A percentile compares a stretch with the other conserved stretches of the same genome.
Evolutionary conservation across 164 flowering plant genomes (phyloP).

Genomic region (Nymphaea thermarum): DNA sequence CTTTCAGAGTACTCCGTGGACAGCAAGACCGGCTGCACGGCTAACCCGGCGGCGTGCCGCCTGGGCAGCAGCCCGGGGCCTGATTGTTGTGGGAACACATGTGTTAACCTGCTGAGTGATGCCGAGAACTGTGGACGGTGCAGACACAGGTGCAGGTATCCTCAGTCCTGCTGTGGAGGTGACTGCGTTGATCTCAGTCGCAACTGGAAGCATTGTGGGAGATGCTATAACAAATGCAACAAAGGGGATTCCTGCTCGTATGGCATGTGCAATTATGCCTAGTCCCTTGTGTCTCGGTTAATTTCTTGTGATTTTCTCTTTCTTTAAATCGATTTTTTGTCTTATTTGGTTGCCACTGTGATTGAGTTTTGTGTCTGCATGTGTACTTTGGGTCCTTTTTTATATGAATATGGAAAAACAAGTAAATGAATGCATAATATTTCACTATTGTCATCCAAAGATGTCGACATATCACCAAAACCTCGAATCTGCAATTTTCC

Average conservation of each 20-base stretch:
- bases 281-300: neutral
- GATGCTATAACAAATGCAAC: conserved; percentile 12
- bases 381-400: too few relatives aligned
- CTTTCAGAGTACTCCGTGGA: neutral
- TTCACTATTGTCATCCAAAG: too few relatives aligned
- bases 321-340: too few relatives aligned
- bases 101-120: conserved; percentile 11
- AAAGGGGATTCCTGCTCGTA: conserved; percentile 1
- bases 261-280: conserved; percentile 13
- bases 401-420: too few relatives aligned
- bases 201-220: conserved; percentile 10
- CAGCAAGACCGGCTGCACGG: conserved; percentile 3
- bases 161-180: conserved; percentile 12
- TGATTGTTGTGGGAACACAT: conserved; percentile 12
- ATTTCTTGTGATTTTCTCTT: too few relatives aligned
- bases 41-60: conserved; percentile 8
- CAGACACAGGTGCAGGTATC: conserved; percentile 14
- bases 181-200: conserved; percentile 10
- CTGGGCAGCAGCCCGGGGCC: conserved; percentile 10
- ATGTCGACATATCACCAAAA: too few relatives aligned
- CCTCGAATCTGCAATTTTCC: too few relatives aligned
- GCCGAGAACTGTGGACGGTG: conserved; percentile 12
- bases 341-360: too few relatives aligned
- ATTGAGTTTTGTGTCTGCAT: too few relatives aligned
- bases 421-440: too few relatives aligned